Evolutionary conservation across 257 asterid species (phyloP).

Genomic region (Fraxinus americana): DNA sequence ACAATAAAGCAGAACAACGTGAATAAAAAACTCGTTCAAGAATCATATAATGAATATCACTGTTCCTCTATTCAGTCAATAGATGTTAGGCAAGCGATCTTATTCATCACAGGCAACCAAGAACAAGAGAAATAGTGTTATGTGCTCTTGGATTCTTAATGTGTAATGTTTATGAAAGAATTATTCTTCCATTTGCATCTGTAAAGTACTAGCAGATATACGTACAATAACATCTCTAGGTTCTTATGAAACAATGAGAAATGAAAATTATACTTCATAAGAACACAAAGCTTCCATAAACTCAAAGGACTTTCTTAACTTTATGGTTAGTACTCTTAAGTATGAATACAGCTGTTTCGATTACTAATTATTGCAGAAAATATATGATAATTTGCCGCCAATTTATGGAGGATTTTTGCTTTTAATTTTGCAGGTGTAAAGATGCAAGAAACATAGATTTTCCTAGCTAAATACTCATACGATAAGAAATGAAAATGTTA

Average conservation of each 20-base stretch:
- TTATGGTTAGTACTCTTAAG: neutral
- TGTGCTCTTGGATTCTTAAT: neutral
- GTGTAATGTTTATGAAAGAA: neutral
- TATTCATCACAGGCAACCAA: neutral
- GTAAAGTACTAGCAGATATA: neutral
- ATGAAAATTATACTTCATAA: neutral
- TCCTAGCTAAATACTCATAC: neutral
- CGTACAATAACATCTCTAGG: neutral
- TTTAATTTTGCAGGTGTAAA: neutral
- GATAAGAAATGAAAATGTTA: neutral
- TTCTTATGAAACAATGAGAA: neutral
- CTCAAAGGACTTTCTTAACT: constrained; percentile 4
- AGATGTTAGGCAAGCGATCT: neutral
- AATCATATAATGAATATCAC: neutral
- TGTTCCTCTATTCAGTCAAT: neutral
- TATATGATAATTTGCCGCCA: neutral
- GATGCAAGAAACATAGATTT: neutral
- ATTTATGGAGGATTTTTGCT: neutral
- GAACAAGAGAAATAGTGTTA: neutral
- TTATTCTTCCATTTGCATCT: neutral
- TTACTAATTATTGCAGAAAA: neutral
- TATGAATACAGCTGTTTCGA: neutral
- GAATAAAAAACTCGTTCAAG: neutral
- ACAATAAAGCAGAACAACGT: neutral
- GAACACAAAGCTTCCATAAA: neutral